phyloP scores from a whole-genome alignment of 192 early-diverging fungal species.

The Coemansia umbellata region DNA sequence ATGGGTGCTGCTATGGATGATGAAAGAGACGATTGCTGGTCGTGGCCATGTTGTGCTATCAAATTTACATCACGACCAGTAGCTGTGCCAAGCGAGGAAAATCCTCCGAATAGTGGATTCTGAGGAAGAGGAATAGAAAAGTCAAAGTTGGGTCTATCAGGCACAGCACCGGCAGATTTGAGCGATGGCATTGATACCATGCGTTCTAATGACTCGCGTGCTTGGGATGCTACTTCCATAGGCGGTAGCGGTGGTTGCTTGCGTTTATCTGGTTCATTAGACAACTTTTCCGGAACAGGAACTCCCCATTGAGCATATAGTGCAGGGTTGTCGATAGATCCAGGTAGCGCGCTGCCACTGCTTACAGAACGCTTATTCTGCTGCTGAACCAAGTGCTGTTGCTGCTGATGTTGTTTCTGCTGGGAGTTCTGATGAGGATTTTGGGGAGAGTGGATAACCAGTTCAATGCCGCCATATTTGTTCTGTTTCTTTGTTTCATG shows the following conservation, averaged over 20 bases:
- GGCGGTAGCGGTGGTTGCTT: conserved; percentile 2
- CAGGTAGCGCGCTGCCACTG: conserved; percentile 17
- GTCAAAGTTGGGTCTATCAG: conserved; percentile 22
- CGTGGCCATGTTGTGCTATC: not conserved
- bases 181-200: conserved; percentile 47
- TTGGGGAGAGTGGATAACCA: conserved; percentile 8
- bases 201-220: conserved; percentile 47
- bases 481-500: conserved; percentile 7
- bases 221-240: not conserved
- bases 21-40: not conserved
- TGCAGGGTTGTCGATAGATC: conserved; percentile 2
- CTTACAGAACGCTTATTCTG: conserved; percentile 38
- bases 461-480: conserved; percentile 12
- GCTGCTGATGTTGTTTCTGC: no score
- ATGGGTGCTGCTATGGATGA: not conserved
- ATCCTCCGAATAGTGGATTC: conserved; percentile 6
- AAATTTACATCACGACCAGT: not conserved
- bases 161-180: conserved; percentile 15
- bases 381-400: conserved; percentile 4
- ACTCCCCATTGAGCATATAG: conserved; percentile 20
- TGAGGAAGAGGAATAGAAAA: conserved; percentile 23
- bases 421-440: not conserved
- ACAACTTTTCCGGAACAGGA: conserved; percentile 16
- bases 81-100: conserved; percentile 11
- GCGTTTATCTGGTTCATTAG: no score